Evolutionary conservation across 768 basidiomycete genomes (phyloP).

Genomic region (Mycena pura): DNA sequence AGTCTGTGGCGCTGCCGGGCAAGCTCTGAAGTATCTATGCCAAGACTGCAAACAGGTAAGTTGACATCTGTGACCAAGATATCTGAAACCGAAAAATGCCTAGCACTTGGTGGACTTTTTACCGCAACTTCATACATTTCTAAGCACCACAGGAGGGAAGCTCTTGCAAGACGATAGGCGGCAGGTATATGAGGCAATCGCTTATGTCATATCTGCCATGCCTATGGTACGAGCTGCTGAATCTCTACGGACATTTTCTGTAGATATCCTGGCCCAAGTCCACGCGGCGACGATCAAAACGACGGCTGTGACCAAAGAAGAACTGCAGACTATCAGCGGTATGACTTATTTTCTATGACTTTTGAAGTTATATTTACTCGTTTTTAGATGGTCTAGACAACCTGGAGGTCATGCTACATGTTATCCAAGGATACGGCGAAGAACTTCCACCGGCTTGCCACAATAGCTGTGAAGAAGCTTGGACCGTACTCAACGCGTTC

Average conservation of each 20-base stretch:
- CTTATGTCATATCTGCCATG: slow-evolving; percentile 94
- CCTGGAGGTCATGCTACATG: slow-evolving; percentile 87
- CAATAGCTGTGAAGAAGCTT: slow-evolving; percentile 79
- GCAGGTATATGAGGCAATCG: slow-evolving; percentile 95
- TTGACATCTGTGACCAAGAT: not conserved
- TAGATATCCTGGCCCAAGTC: slow-evolving; percentile 82
- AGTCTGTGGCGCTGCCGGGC: slow-evolving; percentile 92
- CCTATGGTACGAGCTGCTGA: slow-evolving; percentile 86
- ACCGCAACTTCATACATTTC: slow-evolving; percentile 89
- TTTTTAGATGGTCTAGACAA: slow-evolving; percentile 84
- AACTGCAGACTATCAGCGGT: slow-evolving; percentile 74
- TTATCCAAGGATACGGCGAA: slow-evolving; percentile 83
- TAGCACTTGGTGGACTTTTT: slow-evolving; percentile 92
- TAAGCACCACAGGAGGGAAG: slow-evolving; percentile 78
- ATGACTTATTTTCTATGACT: slow-evolving; percentile 36
- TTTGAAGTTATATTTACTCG: slow-evolving; percentile 1
- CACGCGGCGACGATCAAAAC: slow-evolving; percentile 67
- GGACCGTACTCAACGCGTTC: slow-evolving; percentile 83
- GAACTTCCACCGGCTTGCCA: slow-evolving; percentile 83
- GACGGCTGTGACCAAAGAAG: slow-evolving; percentile 67
- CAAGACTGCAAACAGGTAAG: slow-evolving; percentile 91
- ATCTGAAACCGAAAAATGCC: not conserved
- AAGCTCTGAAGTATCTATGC: slow-evolving; percentile 95
- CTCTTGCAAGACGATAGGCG: slow-evolving; percentile 86
- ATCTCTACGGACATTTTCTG: slow-evolving; percentile 84